Base-by-base conservation (phyloP, 2,329 filamentous ascomycete genomes). In the Aspergillus neotritici region DNA sequence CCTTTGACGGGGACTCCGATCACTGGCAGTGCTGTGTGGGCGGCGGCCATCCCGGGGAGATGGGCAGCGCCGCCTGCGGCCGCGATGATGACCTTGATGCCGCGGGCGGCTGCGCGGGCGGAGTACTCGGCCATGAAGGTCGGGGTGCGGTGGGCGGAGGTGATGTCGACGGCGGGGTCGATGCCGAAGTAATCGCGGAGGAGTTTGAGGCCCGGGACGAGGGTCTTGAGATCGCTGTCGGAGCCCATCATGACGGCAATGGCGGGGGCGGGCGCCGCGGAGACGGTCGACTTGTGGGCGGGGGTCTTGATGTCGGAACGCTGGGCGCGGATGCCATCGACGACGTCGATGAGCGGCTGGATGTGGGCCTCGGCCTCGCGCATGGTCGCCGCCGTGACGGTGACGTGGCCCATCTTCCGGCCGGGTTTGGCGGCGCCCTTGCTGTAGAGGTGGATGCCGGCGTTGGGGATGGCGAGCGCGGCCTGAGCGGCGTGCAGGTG, bases 331-430 rank as follows among this genome's bases (percentile, higher is more conserved):
- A 97, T 95, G 13, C 84, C 79, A 13, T 97, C 91, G 31, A 68
- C 65, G 47, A 96, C 88, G 55, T 82, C 70, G 46, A 94, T 79
- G 15, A 96, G 76, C 3, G 82, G 82, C 40, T 84, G 79, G 31
- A 84, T 79, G 11, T 83, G 76, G 12, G 76, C 72, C 61, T 86
- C 79, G n/a, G 84, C 81, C 55, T 83, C 76, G 31, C 77, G 70
- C 60, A 90, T 80, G 0, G 79, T 81, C 10, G 78, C 73, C 1
- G 82, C 82, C 2, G 86, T 86, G 31, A 94, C 70, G 1, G 90
- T 97, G 54, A 98, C 80, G 65, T 98, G 93, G 9, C 91, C 91
- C 71, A 97, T 97, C 68, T 97, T 98, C 35, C 93, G 83, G 29
- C 87, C 85, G 4, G 87, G 87, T 56, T 89, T 87, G 17, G 89